A percentile compares a stretch with the other conserved stretches of the same genome.
phyloP scores from a whole-genome alignment of 192 early-diverging fungal species.

The Glomus cerebriforme region DNA sequence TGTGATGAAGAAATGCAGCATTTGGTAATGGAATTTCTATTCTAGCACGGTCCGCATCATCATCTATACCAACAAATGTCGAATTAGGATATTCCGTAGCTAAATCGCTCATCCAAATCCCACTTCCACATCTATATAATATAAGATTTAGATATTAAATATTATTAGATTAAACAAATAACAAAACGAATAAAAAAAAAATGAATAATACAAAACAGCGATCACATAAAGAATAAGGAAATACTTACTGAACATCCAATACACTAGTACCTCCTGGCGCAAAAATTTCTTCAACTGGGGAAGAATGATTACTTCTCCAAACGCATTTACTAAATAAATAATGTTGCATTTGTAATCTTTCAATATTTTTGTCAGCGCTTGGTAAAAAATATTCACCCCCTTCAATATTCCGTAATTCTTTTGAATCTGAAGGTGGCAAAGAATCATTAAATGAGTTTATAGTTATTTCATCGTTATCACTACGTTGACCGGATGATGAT shows the following conservation, averaged over 20 bases:
- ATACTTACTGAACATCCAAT: conserved; percentile 20
- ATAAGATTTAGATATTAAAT: too few species aligned
- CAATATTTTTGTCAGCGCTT: conserved; percentile 8
- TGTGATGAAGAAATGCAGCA: conserved; percentile 9
- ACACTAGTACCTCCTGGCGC: background rate
- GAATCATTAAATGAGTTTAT: background rate
- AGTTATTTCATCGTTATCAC: background rate
- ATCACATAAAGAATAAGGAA: background rate
- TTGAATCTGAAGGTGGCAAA: background rate
- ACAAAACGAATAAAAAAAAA: background rate
- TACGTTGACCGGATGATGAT: background rate
- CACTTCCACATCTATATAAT: background rate
- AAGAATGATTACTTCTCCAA: background rate
- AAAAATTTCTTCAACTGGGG: background rate
- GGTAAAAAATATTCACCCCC: conserved; percentile 7
- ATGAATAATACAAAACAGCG: too few species aligned
- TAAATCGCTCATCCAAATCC: conserved; percentile 8
- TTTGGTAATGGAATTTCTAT: conserved; percentile 4
- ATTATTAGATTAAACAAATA: too few species aligned
- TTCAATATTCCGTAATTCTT: background rate
- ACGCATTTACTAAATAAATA: conserved; percentile 6
- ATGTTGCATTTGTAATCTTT: conserved; percentile 22
- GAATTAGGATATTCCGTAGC: background rate
- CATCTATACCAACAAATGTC: conserved; percentile 13
- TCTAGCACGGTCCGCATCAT: conserved; percentile 1